Evolutionary conservation across 768 basidiomycete species (phyloP).

Genomic region (Hortiboletus flavorubellus): DNA sequence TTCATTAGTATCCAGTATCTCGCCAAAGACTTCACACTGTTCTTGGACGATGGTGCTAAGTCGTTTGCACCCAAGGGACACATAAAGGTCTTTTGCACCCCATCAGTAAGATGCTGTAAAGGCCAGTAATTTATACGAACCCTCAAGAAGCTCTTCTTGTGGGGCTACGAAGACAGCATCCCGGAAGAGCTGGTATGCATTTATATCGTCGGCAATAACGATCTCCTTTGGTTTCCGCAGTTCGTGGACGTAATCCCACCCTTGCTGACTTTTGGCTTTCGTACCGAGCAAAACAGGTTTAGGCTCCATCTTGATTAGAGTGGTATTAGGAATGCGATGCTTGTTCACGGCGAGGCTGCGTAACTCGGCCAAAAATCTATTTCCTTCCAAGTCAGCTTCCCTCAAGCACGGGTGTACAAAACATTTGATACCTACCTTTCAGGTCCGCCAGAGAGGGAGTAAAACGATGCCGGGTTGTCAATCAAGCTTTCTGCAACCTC

Average conservation of each 20-base stretch:
- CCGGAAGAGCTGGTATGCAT: neutral
- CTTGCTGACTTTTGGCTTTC: neutral
- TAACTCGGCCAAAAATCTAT: neutral
- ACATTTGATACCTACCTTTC: neutral
- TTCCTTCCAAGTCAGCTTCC: neutral
- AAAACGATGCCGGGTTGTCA: neutral
- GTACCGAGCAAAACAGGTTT: neutral
- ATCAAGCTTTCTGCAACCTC: neutral
- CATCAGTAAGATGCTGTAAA: neutral
- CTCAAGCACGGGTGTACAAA: too few relatives aligned
- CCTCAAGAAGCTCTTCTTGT: constrained; percentile 1
- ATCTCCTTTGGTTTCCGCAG: neutral
- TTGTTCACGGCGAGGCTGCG: neutral
- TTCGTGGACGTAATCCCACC: neutral
- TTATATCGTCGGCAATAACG: neutral
- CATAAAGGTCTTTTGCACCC: neutral
- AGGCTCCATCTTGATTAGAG: neutral
- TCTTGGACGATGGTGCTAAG: neutral
- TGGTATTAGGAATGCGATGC: neutral
- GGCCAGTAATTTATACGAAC: neutral
- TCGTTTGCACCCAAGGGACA: neutral
- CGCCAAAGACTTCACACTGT: neutral
- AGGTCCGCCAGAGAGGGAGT: neutral
- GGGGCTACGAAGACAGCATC: neutral
- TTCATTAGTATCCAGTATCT: neutral